These are phyloP conservation scores for Conoideocrella luteorostrata DNA, from an alignment of 2,329 filamentous ascomycete species.

Conservation along the genomic window DNA sequence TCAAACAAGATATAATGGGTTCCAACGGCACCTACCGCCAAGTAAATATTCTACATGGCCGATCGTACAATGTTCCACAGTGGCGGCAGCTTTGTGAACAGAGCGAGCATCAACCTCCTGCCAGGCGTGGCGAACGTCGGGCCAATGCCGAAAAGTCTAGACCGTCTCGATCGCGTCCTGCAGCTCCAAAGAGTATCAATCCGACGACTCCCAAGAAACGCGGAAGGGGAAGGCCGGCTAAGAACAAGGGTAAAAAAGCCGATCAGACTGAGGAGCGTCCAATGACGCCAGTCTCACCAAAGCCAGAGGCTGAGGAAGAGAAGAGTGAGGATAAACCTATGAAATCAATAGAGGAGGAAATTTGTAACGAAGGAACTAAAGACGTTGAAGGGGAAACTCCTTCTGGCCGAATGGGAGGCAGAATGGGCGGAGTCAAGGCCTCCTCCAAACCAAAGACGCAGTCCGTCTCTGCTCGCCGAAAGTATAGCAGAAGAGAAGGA, in stretches of 20 bases:
- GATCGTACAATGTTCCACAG: slow-evolving; percentile 93
- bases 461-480: slow-evolving; percentile 79
- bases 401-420: slow-evolving; percentile 23
- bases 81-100: slow-evolving; percentile 93
- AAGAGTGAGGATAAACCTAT: slow-evolving; percentile 28
- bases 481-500: slow-evolving; percentile 74
- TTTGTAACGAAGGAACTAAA: slow-evolving; percentile 29
- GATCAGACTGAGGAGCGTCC: slow-evolving; percentile 44
- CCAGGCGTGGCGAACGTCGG: slow-evolving; percentile 75
- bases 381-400: slow-evolving; percentile 38
- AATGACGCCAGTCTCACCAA: slow-evolving; percentile 53
- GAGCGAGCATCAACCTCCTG: slow-evolving; percentile 91
- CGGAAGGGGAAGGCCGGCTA: slow-evolving; percentile 32
- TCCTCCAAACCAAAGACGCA: slow-evolving; percentile 55
- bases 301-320: slow-evolving; percentile 27
- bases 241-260: slow-evolving; percentile 31
- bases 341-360: slow-evolving; percentile 45
- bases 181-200: slow-evolving; percentile 25
- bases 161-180: slow-evolving; percentile 32
- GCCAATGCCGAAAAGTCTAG: slow-evolving; percentile 51
- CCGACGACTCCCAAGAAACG: slow-evolving; percentile 32
- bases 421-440: slow-evolving; percentile 44
- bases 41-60: slow-evolving; percentile 91
- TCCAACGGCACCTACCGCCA: slow-evolving; percentile 93
- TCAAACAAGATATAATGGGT: slow-evolving; percentile 97